Percentiles rank a stretch among this genome's conserved stretches.
phyloP scores from a whole-genome alignment of 768 basidiomycete species.

The Tricholomella constricta region DNA sequence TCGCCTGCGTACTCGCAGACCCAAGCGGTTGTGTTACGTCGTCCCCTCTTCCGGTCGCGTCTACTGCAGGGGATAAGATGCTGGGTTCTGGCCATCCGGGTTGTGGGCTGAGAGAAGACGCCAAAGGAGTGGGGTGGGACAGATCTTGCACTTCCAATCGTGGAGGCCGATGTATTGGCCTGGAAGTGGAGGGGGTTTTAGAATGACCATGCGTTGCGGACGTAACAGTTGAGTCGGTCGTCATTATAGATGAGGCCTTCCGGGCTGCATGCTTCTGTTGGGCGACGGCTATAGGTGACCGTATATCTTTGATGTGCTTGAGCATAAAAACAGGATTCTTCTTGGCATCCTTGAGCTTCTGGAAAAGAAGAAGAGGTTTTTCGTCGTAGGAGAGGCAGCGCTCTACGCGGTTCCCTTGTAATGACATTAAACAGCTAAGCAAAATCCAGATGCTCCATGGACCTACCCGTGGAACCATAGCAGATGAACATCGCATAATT shows the following conservation, averaged over 20 bases:
- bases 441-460: background rate
- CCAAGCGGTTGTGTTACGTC: constrained; percentile 41
- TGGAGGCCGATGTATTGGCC: constrained; percentile 60
- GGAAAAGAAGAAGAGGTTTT: constrained; percentile 95
- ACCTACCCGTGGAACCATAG: constrained; percentile 85
- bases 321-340: constrained; percentile 99
- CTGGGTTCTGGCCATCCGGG: constrained; percentile 76
- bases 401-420: constrained; percentile 74
- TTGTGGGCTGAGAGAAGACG: constrained; percentile 64
- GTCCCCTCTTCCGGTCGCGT: constrained; percentile 36
- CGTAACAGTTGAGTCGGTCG: constrained; percentile 42
- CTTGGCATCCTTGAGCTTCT: constrained; percentile 94
- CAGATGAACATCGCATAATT: constrained; percentile 99
- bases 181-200: constrained; percentile 41
- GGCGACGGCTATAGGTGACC: constrained; percentile 95
- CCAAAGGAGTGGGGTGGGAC: constrained; percentile 43
- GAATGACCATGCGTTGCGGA: constrained; percentile 47
- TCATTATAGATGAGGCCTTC: constrained; percentile 65
- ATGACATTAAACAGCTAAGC: constrained; percentile 1
- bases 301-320: constrained; percentile 94
- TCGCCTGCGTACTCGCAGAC: constrained; percentile 25
- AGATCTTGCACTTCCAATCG: constrained; percentile 71
- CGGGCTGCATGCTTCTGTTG: constrained; percentile 93
- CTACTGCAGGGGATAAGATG: constrained; percentile 58
- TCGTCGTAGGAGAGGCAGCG: constrained; percentile 97